Conservation (phyloP, 805 yeast genomes). For the Yarrowia divulgata region DNA sequence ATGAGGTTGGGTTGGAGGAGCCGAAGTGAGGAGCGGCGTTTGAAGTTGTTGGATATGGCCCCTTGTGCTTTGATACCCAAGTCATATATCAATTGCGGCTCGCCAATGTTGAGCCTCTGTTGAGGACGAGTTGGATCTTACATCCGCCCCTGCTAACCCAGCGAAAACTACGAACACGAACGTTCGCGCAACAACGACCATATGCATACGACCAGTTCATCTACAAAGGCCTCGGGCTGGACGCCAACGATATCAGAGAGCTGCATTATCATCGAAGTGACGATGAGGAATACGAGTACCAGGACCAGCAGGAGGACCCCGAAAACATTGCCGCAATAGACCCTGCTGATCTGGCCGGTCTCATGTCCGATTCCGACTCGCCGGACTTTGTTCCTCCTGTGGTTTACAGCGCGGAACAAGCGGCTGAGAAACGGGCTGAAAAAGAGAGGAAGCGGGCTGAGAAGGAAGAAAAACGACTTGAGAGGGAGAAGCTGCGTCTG, state of each 20-base stretch:
- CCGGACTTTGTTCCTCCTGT: slow-evolving; percentile 14
- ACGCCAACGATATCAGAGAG: slow-evolving; percentile 23
- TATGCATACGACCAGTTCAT: slow-evolving; percentile 18
- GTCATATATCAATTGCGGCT: no score
- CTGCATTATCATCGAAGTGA: slow-evolving; percentile 10
- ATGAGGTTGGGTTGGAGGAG: background rate
- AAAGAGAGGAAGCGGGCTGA: background rate
- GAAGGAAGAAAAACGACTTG: slow-evolving; percentile 2
- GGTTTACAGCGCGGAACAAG: background rate
- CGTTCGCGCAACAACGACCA: slow-evolving; percentile 23
- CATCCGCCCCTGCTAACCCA: background rate
- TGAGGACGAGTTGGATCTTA: background rate
- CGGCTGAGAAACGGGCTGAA: slow-evolving; percentile 6
- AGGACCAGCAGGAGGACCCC: slow-evolving; percentile 25
- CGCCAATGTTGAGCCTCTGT: no score
- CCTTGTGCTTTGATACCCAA: no score
- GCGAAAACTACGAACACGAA: slow-evolving; percentile 28
- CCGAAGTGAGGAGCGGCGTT: no score
- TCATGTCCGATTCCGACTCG: slow-evolving; percentile 12
- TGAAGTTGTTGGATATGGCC: no score
- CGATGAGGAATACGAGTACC: slow-evolving; percentile 33
- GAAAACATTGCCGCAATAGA: background rate
- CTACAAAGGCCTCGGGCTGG: slow-evolving; percentile 10
- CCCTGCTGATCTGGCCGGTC: slow-evolving; percentile 12
- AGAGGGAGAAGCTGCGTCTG: background rate